Evolutionary conservation across 306 rosid species (phyloP).

Genomic region (Sindora glabra): DNA sequence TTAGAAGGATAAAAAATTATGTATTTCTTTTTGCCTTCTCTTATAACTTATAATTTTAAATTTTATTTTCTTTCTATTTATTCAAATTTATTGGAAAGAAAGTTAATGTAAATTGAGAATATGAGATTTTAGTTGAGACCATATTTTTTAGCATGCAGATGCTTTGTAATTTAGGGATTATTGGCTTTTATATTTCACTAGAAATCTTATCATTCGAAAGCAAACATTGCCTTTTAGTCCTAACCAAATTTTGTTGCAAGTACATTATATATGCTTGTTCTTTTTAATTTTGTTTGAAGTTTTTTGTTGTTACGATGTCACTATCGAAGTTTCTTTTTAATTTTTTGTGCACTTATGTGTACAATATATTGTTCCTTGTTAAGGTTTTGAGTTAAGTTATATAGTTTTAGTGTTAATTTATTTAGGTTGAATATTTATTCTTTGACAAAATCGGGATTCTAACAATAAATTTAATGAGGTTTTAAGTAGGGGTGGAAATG

Average conservation of each 20-base stretch:
- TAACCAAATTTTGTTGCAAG: conserved; percentile 72
- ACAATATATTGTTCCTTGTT: neutral
- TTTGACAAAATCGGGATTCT: conserved; percentile 98
- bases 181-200: conserved; percentile 34
- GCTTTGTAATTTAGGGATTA: neutral
- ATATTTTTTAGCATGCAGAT: neutral
- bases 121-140: neutral
- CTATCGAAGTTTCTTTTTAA: neutral
- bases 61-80: no score
- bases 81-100: no score
- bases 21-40: neutral
- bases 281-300: neutral
- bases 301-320: conserved; percentile 6
- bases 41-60: no score
- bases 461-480: conserved; percentile 94
- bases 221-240: conserved; percentile 82
- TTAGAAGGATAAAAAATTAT: neutral
- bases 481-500: no score
- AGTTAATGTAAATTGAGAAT: neutral
- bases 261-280: conserved; percentile 32
- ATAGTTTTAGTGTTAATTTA: neutral
- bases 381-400: conserved; percentile 7
- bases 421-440: conserved; percentile 93
- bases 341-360: neutral
- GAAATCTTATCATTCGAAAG: conserved; percentile 65